Evolutionary conservation across 768 basidiomycete species (phyloP), one percentile per base, ranked within the genome.

Genomic region (Kwoniella shandongensis): DNA sequence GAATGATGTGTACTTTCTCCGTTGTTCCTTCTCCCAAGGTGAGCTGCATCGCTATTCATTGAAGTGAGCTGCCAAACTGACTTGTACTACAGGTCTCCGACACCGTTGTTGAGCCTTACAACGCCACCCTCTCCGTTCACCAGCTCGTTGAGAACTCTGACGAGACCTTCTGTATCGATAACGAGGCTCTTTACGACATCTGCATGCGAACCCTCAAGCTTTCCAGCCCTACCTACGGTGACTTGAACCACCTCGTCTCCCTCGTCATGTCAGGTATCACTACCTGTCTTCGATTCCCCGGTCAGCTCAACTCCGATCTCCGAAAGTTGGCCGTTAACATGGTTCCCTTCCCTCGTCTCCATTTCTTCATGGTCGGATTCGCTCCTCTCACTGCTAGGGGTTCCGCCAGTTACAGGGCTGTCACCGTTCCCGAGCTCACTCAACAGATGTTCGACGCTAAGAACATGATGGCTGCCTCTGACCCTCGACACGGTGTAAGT

Each of bases 1-100:
- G 96, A 54, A 99, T 99, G 94, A 97, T 98, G 94, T 91, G 90
- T 78, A 98, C 96, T 60, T 99, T 94, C 83, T 98, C 96, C 54
- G 94, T 99, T 71, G 90, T 98, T 15, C 94, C 94, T 27, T 88
- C 86, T 79, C 92, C 94, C 54, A 94, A 94, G 78, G 93, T 79
- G 26, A 49, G 69, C 55, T n/a, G 29, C 20, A 22, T 44, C 38
- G 15, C 8, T n/a, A 11, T 45, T 3, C 23, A 18, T 26, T 44
- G 48, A 17, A 25, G 17, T 15, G 25, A 47, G 42, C 63, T 62
- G 45, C 56, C 26, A 27, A 12, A 12, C 29, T 32, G 32, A 32
- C 32, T 13, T 13, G 30, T 47, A 54, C 29, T 38, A 6, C 51
- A 80, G 80, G 80, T 97, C 51, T 98, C 93, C 12, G 96, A 98